Evolutionary conservation across 1,284 basidiomycete genomes (phyloP), one percentile per base, ranked within the genome.

Genomic region (Leucoagaricus sp.): DNA sequence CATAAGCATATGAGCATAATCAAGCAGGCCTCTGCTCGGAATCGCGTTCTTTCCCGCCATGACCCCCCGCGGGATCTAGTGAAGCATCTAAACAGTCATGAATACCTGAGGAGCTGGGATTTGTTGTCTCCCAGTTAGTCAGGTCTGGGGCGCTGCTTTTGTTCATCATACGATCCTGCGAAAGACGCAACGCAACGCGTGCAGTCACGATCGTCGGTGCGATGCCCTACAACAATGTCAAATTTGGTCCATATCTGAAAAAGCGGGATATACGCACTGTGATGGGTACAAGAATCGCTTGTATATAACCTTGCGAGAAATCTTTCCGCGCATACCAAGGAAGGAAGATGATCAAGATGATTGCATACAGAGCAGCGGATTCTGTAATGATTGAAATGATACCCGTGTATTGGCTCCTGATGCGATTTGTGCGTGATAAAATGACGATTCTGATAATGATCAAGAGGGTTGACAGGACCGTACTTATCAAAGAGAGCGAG

Each of bases 331-430:
- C 31, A 25, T 53, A 47, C 15, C 52, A 46, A 9, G 49, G 56
- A 52, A 52, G 41, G 28, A 51, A 57, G 13, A 57, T 29, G 19
- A 56, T 42, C 7, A 57, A 21, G 17, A 31, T 19, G 8, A 57
- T 23, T 19, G 56, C 49, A 33, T 57, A 57, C 2, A 57, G 29
- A 46, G 56, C 56, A 17, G 56, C 49, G n/a, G 49, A 57, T 41
- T 52, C 50, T 3, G 28, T 33, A 28, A 57, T 42, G 19, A 57
- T 53, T 48, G 52, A 31, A 38, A 57, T 19, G 15, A 57, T 26
- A 12, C 49, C 49, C 25, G 31, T 42, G 25, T 57, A 57, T 2
- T 44, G n/a, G 45, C 21, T 29, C 10, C 17, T 48, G 19, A 38
- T 28, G 15, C 31, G 25, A 5, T 49, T 47, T 29, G 12, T 19